These are phyloP conservation scores for Claviceps citrina DNA, from an alignment of 2,329 filamentous ascomycete species.

Conservation along the genomic window DNA sequence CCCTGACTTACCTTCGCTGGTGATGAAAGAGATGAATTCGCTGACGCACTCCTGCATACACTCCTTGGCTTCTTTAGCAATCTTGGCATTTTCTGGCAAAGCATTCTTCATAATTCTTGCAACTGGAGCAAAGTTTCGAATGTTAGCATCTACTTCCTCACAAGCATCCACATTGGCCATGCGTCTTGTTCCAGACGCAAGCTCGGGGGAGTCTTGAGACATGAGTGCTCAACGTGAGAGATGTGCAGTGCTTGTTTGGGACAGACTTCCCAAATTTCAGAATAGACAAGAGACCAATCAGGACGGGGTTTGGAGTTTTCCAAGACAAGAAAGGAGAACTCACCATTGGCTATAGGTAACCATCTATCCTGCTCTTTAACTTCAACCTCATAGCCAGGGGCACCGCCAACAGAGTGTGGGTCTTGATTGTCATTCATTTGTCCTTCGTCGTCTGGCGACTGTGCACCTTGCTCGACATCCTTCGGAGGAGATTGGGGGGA, in stretches of 20 bases:
- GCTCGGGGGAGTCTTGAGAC: conserved; percentile 42
- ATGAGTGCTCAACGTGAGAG: conserved; percentile 29
- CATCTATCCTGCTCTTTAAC: conserved; percentile 99
- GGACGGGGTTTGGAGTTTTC: conserved; percentile 5
- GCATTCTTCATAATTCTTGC: conserved; percentile 98
- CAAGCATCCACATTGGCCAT: conserved; percentile 32
- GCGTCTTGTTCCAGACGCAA: conserved; percentile 33
- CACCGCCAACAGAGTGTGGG: conserved; percentile 53
- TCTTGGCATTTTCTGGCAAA: conserved; percentile 94
- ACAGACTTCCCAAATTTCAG: neutral
- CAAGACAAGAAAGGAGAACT: conserved; percentile 32
- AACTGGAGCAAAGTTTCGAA: conserved; percentile 87
- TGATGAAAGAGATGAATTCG: conserved; percentile 99
- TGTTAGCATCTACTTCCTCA: conserved; percentile 70
- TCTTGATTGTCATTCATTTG: conserved; percentile 81
- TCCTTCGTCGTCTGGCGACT: conserved; percentile 86
- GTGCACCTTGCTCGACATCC: conserved; percentile 84
- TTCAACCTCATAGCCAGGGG: conserved; percentile 75
- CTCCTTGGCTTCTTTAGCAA: conserved; percentile 96
- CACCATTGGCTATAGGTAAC: conserved; percentile 99
- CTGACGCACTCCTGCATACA: conserved; percentile 99
- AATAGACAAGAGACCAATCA: conserved; percentile 1
- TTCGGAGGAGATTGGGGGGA: conserved; percentile 75
- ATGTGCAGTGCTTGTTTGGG: conserved; percentile 18
- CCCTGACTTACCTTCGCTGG: conserved; percentile 69